A percentile compares a stretch with the other conserved stretches of the same genome.
Conservation (phyloP, 345 rosid genomes). For the Eucalyptus pauciflora region DNA sequence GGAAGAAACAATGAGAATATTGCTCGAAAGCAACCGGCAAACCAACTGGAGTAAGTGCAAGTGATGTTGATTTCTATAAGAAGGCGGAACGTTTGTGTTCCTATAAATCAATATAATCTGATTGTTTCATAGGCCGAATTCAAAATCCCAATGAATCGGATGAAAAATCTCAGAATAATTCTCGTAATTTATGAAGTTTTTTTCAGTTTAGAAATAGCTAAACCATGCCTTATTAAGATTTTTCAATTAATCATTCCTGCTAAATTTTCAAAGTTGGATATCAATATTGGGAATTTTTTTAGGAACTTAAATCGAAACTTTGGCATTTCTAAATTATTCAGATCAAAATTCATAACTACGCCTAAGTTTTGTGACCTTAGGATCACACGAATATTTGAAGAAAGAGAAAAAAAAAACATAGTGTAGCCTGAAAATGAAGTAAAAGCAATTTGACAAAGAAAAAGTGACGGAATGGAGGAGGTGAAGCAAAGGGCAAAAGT, state of each 20-base stretch:
- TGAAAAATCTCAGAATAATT: background rate
- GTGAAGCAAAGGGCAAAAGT: background rate
- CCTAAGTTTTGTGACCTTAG: no score
- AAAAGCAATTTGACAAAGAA: background rate
- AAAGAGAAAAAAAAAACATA: no score
- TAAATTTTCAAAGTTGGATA: no score
- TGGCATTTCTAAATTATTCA: no score
- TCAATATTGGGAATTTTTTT: no score
- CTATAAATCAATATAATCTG: background rate
- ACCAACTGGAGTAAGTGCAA: background rate
- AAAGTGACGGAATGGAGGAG: background rate
- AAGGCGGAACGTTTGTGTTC: background rate
- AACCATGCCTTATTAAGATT: background rate
- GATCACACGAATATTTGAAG: no score
- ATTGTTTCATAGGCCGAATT: background rate
- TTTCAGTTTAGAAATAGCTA: background rate
- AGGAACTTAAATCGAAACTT: no score
- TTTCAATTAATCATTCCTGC: no score
- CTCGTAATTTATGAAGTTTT: background rate
- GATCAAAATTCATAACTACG: no score
- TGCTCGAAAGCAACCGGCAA: background rate
- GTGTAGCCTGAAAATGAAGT: background rate
- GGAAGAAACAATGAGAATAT: background rate
- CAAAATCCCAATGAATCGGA: background rate
- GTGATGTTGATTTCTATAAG: background rate